Base-by-base conservation (phyloP, 176 grass and related monocot genomes). In the Eleusine indica region DNA sequence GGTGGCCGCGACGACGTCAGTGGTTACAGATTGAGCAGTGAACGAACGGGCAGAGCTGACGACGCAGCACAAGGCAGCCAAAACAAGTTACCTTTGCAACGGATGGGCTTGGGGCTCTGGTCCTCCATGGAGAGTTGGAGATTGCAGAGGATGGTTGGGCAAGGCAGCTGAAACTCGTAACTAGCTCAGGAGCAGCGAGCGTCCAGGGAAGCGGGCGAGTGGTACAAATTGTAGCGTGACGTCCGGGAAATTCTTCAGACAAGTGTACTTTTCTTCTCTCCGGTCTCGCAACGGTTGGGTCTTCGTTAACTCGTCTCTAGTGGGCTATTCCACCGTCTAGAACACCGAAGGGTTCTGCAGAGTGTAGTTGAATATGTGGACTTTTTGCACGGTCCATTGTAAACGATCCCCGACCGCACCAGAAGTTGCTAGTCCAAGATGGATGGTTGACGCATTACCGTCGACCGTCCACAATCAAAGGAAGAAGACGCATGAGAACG, bases 41-140 rank as follows among this genome's bases (percentile, higher is more conserved):
- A 51, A 66, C 3, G 46, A 30, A 28, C 32, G 48, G 16, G 4
- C 48, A 70, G 42, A 17, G 6, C 2, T 17, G 18, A 38, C 1
- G 18, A 38, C 1, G 15, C 1, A n/a, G 68, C 19, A 39, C 17
- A 46, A 35, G 16, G 5, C 4, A 39, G 21, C 4, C 7, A 28
- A 18, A 60, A 72, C 46, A 60, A 25, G 19, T 11, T 79, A 93
- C 91, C 94, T 90, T 88, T 97, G 91, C 94, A 94, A 6, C 66
- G 86, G 82, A 97, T 94, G 32, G 87, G 87, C 46, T 86, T 67
- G 56, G 77, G 30, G 68, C 22, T 74, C 49, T 74, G 70, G 14
- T 38, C 32, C 3, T 52, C 85, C 93, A 92, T 95, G 52, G 77
- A 43, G 28, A 32, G 0, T 2, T 30, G 71, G 41, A 28, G 61